Evolutionary conservation across 148 eudicot species (phyloP), one percentile per base, ranked within the genome.

Genomic region (Oxyria digyna): DNA sequence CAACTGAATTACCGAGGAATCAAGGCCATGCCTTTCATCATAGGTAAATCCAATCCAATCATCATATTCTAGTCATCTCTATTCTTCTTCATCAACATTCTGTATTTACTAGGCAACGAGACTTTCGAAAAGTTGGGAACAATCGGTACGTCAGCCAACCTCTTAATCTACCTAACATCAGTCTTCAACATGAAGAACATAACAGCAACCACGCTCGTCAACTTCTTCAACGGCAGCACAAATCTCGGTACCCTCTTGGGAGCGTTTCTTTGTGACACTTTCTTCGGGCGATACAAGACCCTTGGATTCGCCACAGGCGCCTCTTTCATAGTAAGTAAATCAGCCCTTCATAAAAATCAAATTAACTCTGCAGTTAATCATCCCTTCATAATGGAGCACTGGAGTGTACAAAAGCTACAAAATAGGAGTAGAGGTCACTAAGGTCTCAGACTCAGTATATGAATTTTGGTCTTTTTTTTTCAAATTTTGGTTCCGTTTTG

Each of bases 61-160:
- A 1, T 46, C 52, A 21, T 46, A n/a, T n/a, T n/a, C 52, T 46
- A 5, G 31, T 9, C 8, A 29, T 62, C 17, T 66, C 5, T n/a
- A n/a, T n/a, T 66, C 45, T 66, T 8, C 38, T 32, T 3, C 8
- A 63, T 17, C 43, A 1, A 38, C 46, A 10, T 18, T 9, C 20
- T 18, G 40, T 4, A 4, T 3, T 18, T 66, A 9, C 46, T 37
- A 80, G 83, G 83, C 8, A 80, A 80, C 42, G 83, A 80, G 49
- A 76, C 77, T 5, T 80, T 80, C 65, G 83, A 80, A 70, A 80
- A 76, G 75, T 75, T 76, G n/a, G 83, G 79, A 65, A 73, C 74
- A 7, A 66, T 80, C 23, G 79, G 83, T 0, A 70, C 77, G 17
- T 43, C 71, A 32, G 67, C 80, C 18, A 80, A 80, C 63, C 74